phyloP scores from a whole-genome alignment of 805 yeast species.

The Kuraishia capsulata region DNA sequence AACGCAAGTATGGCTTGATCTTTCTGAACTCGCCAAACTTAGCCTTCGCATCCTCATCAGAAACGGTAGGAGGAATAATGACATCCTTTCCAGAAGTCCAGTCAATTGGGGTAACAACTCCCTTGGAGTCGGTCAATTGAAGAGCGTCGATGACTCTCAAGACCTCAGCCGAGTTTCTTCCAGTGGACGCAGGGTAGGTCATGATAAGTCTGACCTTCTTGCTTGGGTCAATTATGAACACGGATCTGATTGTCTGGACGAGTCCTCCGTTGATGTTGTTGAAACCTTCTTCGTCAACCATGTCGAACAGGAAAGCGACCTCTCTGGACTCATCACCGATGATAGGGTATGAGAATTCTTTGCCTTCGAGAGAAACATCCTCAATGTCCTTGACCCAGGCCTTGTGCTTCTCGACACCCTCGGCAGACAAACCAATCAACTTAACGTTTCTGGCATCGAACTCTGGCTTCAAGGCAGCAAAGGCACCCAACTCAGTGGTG shows the following conservation, averaged over 20 bases:
- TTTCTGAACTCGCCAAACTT: slow-evolving; percentile 82
- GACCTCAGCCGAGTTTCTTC: slow-evolving; percentile 90
- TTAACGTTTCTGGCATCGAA: slow-evolving; percentile 79
- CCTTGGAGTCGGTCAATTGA: slow-evolving; percentile 75
- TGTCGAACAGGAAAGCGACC: slow-evolving; percentile 76
- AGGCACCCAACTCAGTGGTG: slow-evolving; percentile 93
- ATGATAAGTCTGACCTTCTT: slow-evolving; percentile 82
- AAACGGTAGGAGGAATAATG: slow-evolving; percentile 80
- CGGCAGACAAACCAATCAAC: slow-evolving; percentile 85
- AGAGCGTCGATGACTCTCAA: slow-evolving; percentile 84
- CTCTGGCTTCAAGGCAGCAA: slow-evolving; percentile 82
- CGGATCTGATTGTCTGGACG: slow-evolving; percentile 86
- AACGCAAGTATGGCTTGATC: slow-evolving; percentile 87
- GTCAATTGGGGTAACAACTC: slow-evolving; percentile 86
- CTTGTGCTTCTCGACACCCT: slow-evolving; percentile 69
- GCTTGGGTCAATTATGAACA: slow-evolving; percentile 81
- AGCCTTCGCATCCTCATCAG: slow-evolving; percentile 68
- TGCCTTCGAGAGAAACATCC: slow-evolving; percentile 61
- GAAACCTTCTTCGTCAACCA: slow-evolving; percentile 83
- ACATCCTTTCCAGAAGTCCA: slow-evolving; percentile 90
- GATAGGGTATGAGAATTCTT: slow-evolving; percentile 78
- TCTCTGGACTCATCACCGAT: slow-evolving; percentile 82
- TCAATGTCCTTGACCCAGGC: slow-evolving; percentile 90
- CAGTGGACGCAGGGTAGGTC: slow-evolving; percentile 89
- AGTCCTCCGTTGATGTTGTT: slow-evolving; percentile 64